Evolutionary conservation across 345 rosid genomes (phyloP).

Genomic region (Ricinus communis): DNA sequence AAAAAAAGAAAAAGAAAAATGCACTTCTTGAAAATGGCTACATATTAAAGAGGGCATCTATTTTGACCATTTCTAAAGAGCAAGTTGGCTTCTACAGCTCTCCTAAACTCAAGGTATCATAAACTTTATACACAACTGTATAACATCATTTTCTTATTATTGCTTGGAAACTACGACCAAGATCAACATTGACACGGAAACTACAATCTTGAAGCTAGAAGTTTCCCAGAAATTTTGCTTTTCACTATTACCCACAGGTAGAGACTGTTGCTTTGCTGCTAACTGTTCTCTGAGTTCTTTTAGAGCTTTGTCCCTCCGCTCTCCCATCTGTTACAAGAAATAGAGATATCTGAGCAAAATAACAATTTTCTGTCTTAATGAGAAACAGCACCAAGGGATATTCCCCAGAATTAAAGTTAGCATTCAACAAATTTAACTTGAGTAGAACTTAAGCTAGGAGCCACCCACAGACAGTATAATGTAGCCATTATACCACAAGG

Average conservation of each 20-base stretch:
- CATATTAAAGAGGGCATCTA: background rate
- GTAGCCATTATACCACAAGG: background rate
- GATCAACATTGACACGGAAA: slow-evolving; percentile 85
- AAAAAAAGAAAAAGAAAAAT: no score
- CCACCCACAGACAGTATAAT: background rate
- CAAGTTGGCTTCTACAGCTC: slow-evolving; percentile 25
- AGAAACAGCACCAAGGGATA: background rate
- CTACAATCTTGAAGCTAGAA: slow-evolving; percentile 75
- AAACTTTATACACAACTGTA: slow-evolving; percentile 22
- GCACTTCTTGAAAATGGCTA: slow-evolving; percentile 15
- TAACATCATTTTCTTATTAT: slow-evolving; percentile 32
- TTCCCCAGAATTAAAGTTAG: background rate
- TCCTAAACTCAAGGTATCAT: slow-evolving; percentile 7
- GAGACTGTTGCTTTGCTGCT: slow-evolving; percentile 44
- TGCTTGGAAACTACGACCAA: slow-evolving; percentile 76
- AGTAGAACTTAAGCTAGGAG: background rate
- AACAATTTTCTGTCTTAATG: background rate
- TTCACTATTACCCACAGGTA: slow-evolving; percentile 25
- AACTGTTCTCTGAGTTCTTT: slow-evolving; percentile 70
- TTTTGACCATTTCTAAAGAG: slow-evolving; percentile 26
- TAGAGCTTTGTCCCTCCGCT: slow-evolving; percentile 70
- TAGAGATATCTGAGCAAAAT: background rate
- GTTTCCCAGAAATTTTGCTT: slow-evolving; percentile 82
- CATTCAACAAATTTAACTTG: background rate
- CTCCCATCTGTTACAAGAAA: slow-evolving; percentile 60